Percentiles rank a stretch among this genome's conserved stretches.
phyloP scores from a whole-genome alignment of 1,284 basidiomycete genomes.

The Stygiomarasmius scandens region DNA sequence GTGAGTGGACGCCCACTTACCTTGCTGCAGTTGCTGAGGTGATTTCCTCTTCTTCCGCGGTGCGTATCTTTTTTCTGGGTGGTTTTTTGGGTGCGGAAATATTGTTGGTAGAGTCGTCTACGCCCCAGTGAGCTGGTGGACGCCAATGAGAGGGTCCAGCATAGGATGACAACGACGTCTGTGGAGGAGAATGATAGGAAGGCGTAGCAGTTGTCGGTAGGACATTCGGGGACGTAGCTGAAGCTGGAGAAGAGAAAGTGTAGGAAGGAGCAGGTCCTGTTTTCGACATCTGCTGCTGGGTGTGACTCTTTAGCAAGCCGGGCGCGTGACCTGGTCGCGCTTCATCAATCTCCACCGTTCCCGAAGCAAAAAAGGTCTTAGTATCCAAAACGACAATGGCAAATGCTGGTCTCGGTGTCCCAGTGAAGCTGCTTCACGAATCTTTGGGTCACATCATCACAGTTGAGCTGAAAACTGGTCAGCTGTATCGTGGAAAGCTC shows the following conservation, averaged over 20 bases:
- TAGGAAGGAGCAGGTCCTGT: conserved; percentile 39
- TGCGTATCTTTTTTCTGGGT: conserved; percentile 39
- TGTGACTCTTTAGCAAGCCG: conserved; percentile 53
- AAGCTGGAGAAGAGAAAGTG: conserved; percentile 21
- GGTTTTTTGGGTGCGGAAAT: conserved; percentile 25
- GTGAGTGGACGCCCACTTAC: conserved; percentile 35
- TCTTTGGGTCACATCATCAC: conserved; percentile 96
- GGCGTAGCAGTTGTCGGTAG: conserved; percentile 20
- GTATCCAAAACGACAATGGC: conserved; percentile 40
- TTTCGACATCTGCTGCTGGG: conserved; percentile 60
- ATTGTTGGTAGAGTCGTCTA: conserved; percentile 11
- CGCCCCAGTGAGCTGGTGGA: conserved; percentile 27
- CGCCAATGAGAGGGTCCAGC: conserved; percentile 41
- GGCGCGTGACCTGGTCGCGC: conserved; percentile 35
- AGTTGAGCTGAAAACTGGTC: conserved; percentile 96
- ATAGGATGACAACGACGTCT: conserved; percentile 23
- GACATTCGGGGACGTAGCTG: conserved; percentile 13
- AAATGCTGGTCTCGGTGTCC: conserved; percentile 78
- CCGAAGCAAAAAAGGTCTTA: no score
- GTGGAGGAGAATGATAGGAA: neutral
- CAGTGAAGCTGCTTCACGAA: conserved; percentile 91
- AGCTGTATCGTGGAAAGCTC: conserved; percentile 96
- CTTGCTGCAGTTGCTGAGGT: conserved; percentile 48
- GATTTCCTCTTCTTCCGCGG: conserved; percentile 48
- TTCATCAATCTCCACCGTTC: neutral